Conservation (phyloP, 2,329 filamentous ascomycete genomes). For the Decorospora gaudefroyi region DNA sequence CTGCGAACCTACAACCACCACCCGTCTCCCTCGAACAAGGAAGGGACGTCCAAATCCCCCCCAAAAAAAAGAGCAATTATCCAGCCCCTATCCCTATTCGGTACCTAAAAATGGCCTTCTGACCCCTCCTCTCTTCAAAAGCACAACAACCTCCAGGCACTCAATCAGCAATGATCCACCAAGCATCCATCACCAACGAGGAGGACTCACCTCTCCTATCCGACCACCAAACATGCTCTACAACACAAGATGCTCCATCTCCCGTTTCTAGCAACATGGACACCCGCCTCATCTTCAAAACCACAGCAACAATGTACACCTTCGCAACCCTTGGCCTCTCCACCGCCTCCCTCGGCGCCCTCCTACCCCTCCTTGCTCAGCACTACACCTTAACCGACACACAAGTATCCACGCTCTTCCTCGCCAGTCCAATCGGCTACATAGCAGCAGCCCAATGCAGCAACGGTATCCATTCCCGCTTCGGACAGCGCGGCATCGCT, state of each 20-base stretch:
- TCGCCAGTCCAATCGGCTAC: conserved; percentile 53
- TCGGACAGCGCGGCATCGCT: conserved; percentile 53
- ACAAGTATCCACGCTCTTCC: conserved; percentile 53
- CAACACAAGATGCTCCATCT: too few relatives aligned
- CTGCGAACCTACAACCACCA: conserved; percentile 9
- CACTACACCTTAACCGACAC: conserved; percentile 52
- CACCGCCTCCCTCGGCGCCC: conserved; percentile 38
- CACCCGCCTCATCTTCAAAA: conserved; percentile 37
- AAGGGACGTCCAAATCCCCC: not conserved
- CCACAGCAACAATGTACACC: conserved; percentile 61
- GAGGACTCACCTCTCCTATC: conserved; percentile 15
- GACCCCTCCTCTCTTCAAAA: not conserved
- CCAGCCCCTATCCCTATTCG: too few relatives aligned
- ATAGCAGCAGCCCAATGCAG: conserved; percentile 50
- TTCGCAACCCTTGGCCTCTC: conserved; percentile 60
- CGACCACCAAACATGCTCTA: not conserved
- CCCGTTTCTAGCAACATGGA: not conserved
- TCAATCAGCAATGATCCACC: too few relatives aligned
- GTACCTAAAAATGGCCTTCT: too few relatives aligned
- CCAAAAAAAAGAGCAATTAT: too few relatives aligned
- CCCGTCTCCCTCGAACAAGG: not conserved
- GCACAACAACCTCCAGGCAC: too few relatives aligned
- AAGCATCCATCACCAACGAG: conserved; percentile 2
- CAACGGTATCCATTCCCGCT: conserved; percentile 45
- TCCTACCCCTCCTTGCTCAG: conserved; percentile 45